Conservation (phyloP, 495 filamentous ascomycete species). For the Penicillium cosmopolitanum region DNA sequence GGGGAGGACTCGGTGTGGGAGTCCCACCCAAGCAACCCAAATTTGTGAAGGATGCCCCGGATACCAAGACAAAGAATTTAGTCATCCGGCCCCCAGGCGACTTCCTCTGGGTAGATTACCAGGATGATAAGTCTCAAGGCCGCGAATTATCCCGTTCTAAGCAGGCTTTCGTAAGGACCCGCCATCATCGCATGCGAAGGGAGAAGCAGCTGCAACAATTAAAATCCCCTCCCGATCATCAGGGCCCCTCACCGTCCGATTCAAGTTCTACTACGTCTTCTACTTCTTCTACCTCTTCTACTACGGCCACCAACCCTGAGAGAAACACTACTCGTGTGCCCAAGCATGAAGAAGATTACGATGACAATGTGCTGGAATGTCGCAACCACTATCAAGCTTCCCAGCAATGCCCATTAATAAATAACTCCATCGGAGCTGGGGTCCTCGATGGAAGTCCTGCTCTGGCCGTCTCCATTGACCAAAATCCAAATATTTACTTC, state of each 20-base stretch:
- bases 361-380: too few species aligned
- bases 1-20: not conserved
- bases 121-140: conserved; percentile 12
- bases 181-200: conserved; percentile 13
- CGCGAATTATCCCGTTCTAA: conserved; percentile 11
- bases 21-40: conserved; percentile 10
- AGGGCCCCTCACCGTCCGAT: conserved; percentile 1
- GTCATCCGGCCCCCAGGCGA: conserved; percentile 10
- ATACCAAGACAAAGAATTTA: conserved; percentile 12
- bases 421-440: not conserved
- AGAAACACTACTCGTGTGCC: not conserved
- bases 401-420: not conserved
- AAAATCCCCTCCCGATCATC: not conserved
- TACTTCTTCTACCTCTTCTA: too few species aligned
- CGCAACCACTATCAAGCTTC: too few species aligned
- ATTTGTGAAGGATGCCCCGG: conserved; percentile 4
- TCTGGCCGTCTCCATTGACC: conserved; percentile 6
- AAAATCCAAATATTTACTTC: conserved; percentile 16
- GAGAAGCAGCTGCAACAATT: conserved; percentile 11
- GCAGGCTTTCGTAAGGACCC: conserved; percentile 14
- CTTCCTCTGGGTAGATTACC: conserved; percentile 17
- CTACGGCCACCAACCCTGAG: not conserved
- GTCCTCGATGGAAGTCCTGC: conserved; percentile 8
- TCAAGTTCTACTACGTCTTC: not conserved
- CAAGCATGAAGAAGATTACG: not conserved